Evolutionary conservation across 306 rosid species (phyloP).

Genomic region (Sechiopsis laciniata): DNA sequence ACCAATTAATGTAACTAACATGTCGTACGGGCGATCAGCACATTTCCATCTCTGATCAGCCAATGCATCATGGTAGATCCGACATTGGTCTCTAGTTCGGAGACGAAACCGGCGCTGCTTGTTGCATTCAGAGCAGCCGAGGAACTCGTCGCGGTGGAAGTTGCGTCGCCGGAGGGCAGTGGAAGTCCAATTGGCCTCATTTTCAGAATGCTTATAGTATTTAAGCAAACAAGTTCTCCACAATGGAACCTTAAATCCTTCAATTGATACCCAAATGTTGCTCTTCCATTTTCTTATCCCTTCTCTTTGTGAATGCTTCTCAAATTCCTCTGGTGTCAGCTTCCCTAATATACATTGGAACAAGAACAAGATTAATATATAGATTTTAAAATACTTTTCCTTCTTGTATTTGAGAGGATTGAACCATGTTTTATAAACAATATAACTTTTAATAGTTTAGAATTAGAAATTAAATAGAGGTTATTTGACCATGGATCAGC

Average conservation of each 20-base stretch:
- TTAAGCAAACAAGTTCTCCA: not conserved
- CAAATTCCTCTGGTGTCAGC: conserved; percentile 28
- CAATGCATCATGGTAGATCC: conserved; percentile 28
- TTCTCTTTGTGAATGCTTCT: conserved; percentile 35
- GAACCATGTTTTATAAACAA: too few relatives aligned
- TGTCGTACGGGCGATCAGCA: not conserved
- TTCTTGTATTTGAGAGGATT: too few relatives aligned
- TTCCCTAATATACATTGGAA: conserved; percentile 2
- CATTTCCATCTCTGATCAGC: conserved; percentile 32
- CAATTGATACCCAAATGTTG: conserved; percentile 33
- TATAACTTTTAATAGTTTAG: too few relatives aligned
- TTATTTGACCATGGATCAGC: too few relatives aligned
- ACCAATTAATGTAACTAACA: not conserved
- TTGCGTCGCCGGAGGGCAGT: conserved; percentile 13
- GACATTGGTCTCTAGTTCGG: conserved; percentile 7
- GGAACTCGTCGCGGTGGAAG: conserved; percentile 44
- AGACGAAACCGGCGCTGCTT: conserved; percentile 39
- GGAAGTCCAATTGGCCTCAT: conserved; percentile 25
- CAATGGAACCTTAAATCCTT: conserved; percentile 21
- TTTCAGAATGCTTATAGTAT: conserved; percentile 31
- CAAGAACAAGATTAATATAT: too few relatives aligned
- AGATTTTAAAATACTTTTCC: too few relatives aligned
- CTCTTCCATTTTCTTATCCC: conserved; percentile 35
- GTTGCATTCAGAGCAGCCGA: conserved; percentile 28
- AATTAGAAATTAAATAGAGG: too few relatives aligned